Evolutionary conservation across 139 green algal species (phyloP).

Genomic region (Chlamydomonas sp.): DNA sequence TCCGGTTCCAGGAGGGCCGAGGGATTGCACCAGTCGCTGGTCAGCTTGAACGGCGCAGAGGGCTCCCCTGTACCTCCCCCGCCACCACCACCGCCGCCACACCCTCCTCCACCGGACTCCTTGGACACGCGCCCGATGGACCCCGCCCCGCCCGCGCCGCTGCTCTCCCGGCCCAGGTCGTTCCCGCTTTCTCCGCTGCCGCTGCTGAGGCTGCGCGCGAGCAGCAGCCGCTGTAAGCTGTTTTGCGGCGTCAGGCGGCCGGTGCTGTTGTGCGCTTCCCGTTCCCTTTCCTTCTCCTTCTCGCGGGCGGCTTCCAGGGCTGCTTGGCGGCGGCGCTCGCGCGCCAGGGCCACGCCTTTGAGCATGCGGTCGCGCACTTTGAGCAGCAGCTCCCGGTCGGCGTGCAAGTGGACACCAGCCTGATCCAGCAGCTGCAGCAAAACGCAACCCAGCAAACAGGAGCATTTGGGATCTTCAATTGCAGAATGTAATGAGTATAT

Average conservation of each 20-base stretch:
- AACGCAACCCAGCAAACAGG: neutral
- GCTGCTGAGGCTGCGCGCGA: too few species aligned
- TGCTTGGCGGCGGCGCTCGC: neutral
- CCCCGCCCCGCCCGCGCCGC: too few species aligned
- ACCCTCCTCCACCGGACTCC: neutral
- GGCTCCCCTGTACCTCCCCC: neutral
- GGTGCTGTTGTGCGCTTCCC: neutral
- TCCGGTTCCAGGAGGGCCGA: too few species aligned
- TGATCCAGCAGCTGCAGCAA: conserved; percentile 5
- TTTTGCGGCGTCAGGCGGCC: neutral
- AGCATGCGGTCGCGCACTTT: conserved; percentile 4
- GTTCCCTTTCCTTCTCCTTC: neutral
- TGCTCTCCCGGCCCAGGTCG: too few species aligned
- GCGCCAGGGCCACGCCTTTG: neutral
- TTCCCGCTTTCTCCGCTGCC: too few species aligned
- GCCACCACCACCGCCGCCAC: neutral
- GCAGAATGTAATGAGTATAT: too few species aligned
- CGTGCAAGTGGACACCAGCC: neutral
- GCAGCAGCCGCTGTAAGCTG: neutral
- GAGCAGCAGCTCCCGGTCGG: conserved; percentile 31
- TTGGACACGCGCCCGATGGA: too few species aligned
- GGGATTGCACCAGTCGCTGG: conserved; percentile 1
- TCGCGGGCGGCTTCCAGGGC: neutral
- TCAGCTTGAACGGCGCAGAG: neutral
- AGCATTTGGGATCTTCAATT: too few species aligned